These are phyloP conservation scores for Juncus effusus DNA, from an alignment of 176 grass and related monocot genomes.

Conservation along the genomic window DNA sequence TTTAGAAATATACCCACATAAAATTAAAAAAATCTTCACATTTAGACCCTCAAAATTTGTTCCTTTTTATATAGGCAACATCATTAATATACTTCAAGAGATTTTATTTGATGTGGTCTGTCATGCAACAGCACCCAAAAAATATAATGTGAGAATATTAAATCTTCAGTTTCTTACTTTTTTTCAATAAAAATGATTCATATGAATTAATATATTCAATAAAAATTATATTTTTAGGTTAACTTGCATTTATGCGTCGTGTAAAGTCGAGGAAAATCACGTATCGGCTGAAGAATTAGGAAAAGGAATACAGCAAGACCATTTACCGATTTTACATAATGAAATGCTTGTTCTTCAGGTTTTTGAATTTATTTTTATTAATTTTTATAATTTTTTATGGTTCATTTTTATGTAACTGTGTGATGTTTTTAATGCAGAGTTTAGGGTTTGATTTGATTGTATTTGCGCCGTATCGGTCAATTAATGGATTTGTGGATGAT, in stretches of 20 bases:
- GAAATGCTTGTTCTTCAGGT: constrained; percentile 91
- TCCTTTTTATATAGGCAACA: constrained; percentile 55
- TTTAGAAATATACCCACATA: no score
- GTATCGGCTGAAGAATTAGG: constrained; percentile 97
- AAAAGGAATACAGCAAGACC: constrained; percentile 91
- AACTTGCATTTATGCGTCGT: constrained; percentile 96
- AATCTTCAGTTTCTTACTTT: neutral
- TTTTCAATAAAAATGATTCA: constrained; percentile 2
- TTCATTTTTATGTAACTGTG: neutral
- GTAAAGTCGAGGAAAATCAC: constrained; percentile 99
- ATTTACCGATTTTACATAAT: constrained; percentile 91
- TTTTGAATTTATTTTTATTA: constrained; percentile 23
- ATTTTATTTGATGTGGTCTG: constrained; percentile 91
- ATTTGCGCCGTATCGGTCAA: constrained; percentile 82
- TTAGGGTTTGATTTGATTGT: constrained; percentile 90
- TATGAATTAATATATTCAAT: constrained; percentile 6
- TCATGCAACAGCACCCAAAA: constrained; percentile 98
- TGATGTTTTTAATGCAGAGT: constrained; percentile 53
- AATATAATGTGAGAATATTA: constrained; percentile 79
- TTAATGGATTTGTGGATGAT: constrained; percentile 77
- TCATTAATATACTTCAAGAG: constrained; percentile 98
- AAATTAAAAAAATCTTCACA: no score
- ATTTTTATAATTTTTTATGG: neutral
- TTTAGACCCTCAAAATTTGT: neutral
- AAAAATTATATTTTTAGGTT: constrained; percentile 53